Evolutionary conservation across 495 filamentous ascomycete species (phyloP).

Genomic region (Podospora comata): DNA sequence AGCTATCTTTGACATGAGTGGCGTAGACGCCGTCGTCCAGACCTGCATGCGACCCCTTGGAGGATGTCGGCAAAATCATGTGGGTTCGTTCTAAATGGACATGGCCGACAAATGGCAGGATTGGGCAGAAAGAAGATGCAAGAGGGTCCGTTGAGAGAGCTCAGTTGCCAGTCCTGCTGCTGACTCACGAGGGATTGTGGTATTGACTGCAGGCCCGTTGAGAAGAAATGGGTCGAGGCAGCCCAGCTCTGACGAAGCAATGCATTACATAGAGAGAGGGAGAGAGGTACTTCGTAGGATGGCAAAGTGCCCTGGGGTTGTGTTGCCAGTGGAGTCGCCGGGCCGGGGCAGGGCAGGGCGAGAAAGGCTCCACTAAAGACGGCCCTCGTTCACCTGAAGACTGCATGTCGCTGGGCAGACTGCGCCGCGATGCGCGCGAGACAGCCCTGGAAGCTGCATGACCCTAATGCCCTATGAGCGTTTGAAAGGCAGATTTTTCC

Average conservation of each 20-base stretch:
- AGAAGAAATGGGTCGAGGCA: slow-evolving; percentile 8
- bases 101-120: slow-evolving; percentile 15
- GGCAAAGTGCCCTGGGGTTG: not conserved
- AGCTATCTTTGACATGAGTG: slow-evolving; percentile 9
- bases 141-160: slow-evolving; percentile 13
- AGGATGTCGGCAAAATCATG: slow-evolving; percentile 22
- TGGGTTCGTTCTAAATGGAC: slow-evolving; percentile 12
- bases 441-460: slow-evolving; percentile 35
- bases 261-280: not conserved
- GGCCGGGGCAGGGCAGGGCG: slow-evolving; percentile 16
- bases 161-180: not conserved
- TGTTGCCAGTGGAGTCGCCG: not conserved
- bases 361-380: not conserved
- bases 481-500: slow-evolving; percentile 23
- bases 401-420: slow-evolving; percentile 23
- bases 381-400: slow-evolving; percentile 4
- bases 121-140: slow-evolving; percentile 22
- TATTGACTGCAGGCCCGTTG: slow-evolving; percentile 6
- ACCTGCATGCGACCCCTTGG: slow-evolving; percentile 12
- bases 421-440: slow-evolving; percentile 35
- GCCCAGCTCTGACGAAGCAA: slow-evolving; percentile 8
- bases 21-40: slow-evolving; percentile 16
- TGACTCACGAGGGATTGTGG: not conserved
- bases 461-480: slow-evolving; percentile 37
- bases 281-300: not conserved